phyloP scores from a whole-genome alignment of 2,329 filamentous ascomycete species.

The Cordyceps militaris region DNA sequence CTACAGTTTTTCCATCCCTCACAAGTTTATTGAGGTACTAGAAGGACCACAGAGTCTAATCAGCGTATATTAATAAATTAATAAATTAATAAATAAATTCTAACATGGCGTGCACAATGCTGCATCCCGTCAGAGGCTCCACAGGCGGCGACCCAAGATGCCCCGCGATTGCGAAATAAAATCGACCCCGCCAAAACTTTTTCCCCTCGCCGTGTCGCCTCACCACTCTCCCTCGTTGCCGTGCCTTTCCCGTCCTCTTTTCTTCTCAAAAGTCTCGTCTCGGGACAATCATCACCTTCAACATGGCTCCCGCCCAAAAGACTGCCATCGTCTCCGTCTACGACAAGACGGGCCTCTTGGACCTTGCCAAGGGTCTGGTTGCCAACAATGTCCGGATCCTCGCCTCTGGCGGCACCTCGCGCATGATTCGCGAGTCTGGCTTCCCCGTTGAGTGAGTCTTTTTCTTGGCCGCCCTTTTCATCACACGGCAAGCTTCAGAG shows the following conservation, averaged over 20 bases:
- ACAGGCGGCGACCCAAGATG: conserved; percentile 3
- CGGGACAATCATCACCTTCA: neutral
- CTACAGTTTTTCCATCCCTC: too few species aligned
- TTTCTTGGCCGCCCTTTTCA: neutral
- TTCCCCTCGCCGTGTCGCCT: neutral
- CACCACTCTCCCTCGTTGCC: neutral
- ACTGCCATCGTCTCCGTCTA: conserved; percentile 95
- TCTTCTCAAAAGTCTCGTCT: neutral
- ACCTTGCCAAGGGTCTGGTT: conserved; percentile 83
- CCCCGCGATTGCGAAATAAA: conserved; percentile 12
- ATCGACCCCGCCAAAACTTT: conserved; percentile 11
- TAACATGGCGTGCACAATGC: too few species aligned
- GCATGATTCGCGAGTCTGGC: conserved; percentile 92
- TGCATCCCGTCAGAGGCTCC: too few species aligned
- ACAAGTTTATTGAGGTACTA: too few species aligned
- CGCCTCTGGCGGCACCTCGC: conserved; percentile 90
- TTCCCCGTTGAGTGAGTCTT: conserved; percentile 81
- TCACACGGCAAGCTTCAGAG: neutral
- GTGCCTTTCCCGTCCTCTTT: neutral
- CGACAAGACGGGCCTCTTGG: conserved; percentile 93
- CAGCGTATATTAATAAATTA: too few species aligned
- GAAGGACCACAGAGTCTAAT: too few species aligned
- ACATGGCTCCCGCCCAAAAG: conserved; percentile 41
- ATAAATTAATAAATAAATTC: too few species aligned
- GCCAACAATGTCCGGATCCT: conserved; percentile 87